Evolutionary conservation across 1,284 basidiomycete genomes (phyloP), one percentile per base, ranked within the genome.

Genomic region (Malassezia furfur): DNA sequence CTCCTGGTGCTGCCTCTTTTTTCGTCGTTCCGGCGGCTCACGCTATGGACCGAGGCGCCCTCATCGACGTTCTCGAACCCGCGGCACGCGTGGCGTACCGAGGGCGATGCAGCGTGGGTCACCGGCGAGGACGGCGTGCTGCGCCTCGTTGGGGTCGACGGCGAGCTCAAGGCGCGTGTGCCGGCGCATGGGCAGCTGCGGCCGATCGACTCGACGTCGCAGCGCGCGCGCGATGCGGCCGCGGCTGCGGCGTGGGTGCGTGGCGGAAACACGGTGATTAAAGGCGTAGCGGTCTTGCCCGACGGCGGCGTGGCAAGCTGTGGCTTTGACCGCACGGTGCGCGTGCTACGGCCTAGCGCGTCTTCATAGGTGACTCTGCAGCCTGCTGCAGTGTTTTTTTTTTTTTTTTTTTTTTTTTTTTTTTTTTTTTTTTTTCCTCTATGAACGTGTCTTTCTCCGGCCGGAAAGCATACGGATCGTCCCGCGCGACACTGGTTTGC

Each of bases 211-310:
- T n/a, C 15, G 14, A 40, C 43, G 3, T 49, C 31, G 21, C 7
- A 40, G 40, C 11, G 46, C 22, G 25, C 39, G 25, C 17, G 41
- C 30, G 59, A 41, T 17, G 48, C 46, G 11, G 50, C 52, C 1
- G 45, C 48, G 21, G 56, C 60, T 12, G 50, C 58, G 0, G 54
- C 53, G 35, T 70, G 68, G 68, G 54, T 38, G 10, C 43, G 65
- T 31, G 68, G 69, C n/a, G 69, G 65, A 5, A 71, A 71, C 55
- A 68, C 68, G 2, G 58, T 71, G 31, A 61, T 70, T 44, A 71
- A 70, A 46, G 67, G 65, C 37, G 44, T 71, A 1, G 55, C 66
- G 9, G 64, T 57, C 8, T 30, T 65, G 21, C 48, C 51, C 1
- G 61, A 70, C n/a, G 35, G 22, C 5, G 46, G 40, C 11, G 50